Evolutionary conservation across 2,329 filamentous ascomycete genomes (phyloP).

Genomic region (Periconia digitata): DNA sequence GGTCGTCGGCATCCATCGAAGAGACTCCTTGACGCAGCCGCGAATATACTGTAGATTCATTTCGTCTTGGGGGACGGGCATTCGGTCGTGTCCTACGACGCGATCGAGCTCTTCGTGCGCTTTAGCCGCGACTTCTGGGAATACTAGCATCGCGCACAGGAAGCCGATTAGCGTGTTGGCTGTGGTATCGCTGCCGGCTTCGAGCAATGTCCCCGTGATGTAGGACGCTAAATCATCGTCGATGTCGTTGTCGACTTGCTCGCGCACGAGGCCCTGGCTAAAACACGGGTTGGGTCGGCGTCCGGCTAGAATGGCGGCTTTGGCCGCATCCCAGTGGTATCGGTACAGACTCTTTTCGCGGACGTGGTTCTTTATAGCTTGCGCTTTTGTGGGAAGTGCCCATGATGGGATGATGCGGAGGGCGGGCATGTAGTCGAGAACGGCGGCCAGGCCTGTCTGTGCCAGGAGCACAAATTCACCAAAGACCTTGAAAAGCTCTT

Average conservation of each 20-base stretch:
- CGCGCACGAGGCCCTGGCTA: conserved; percentile 21
- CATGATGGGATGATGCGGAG: conserved; percentile 43
- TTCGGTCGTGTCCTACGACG: conserved; percentile 21
- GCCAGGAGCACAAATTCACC: not conserved
- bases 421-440: conserved; percentile 52
- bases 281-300: conserved; percentile 19
- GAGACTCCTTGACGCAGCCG: conserved; percentile 21
- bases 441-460: not conserved
- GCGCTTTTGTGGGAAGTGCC: conserved; percentile 36
- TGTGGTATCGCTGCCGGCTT: conserved; percentile 21
- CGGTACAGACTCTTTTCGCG: conserved; percentile 43
- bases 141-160: conserved; percentile 18
- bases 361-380: conserved; percentile 48
- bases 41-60: conserved; percentile 19
- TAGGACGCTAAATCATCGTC: conserved; percentile 22
- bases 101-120: conserved; percentile 22
- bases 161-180: conserved; percentile 15
- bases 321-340: conserved; percentile 24
- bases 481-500: not conserved
- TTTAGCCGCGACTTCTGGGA: conserved; percentile 11
- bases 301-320: conserved; percentile 16
- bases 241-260: conserved; percentile 21
- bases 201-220: conserved; percentile 14
- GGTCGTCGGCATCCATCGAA: conserved; percentile 24
- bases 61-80: conserved; percentile 28